Conservation (phyloP, 352 stramenopile species). For the Phytopythium sindhum region DNA sequence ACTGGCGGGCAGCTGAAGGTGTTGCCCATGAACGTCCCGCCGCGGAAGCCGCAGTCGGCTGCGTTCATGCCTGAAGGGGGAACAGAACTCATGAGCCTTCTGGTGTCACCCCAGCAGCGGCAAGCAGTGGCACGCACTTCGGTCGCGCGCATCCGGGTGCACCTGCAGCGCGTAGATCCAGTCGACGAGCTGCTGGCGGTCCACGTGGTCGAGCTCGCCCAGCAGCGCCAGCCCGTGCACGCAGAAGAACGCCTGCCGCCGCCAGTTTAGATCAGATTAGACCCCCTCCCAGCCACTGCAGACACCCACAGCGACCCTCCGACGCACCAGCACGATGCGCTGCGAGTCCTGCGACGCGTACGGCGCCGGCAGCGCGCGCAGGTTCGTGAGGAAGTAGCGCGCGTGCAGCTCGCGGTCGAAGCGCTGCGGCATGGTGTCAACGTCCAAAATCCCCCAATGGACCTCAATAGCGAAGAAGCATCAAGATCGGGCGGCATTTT, state of each 20-base stretch:
- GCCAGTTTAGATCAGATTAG: too few relatives aligned
- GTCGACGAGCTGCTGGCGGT: slow-evolving; percentile 72
- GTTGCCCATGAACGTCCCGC: slow-evolving; percentile 63
- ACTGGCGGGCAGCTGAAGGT: slow-evolving; percentile 42
- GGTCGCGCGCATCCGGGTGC: slow-evolving; percentile 57
- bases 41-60: slow-evolving; percentile 73
- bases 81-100: not conserved
- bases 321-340: slow-evolving; percentile 68
- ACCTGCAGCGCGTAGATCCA: slow-evolving; percentile 87
- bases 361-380: slow-evolving; percentile 58
- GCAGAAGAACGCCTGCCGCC: slow-evolving; percentile 84
- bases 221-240: slow-evolving; percentile 81
- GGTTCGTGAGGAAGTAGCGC: slow-evolving; percentile 80
- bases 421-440: slow-evolving; percentile 13
- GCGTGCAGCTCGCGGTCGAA: slow-evolving; percentile 76
- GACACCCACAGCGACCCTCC: not conserved
- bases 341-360: slow-evolving; percentile 82
- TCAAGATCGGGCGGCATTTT: too few relatives aligned
- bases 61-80: slow-evolving; percentile 45
- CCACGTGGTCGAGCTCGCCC: slow-evolving; percentile 65
- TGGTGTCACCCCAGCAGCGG: too few relatives aligned
- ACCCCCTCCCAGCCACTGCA: too few relatives aligned
- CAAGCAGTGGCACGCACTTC: slow-evolving; percentile 19
- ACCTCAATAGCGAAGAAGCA: too few relatives aligned
- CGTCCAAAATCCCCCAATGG: too few relatives aligned